A percentile compares a stretch with the other conserved stretches of the same genome.
Conservation (phyloP, 306 rosid genomes). For the Casuarina equisetifolia region DNA sequence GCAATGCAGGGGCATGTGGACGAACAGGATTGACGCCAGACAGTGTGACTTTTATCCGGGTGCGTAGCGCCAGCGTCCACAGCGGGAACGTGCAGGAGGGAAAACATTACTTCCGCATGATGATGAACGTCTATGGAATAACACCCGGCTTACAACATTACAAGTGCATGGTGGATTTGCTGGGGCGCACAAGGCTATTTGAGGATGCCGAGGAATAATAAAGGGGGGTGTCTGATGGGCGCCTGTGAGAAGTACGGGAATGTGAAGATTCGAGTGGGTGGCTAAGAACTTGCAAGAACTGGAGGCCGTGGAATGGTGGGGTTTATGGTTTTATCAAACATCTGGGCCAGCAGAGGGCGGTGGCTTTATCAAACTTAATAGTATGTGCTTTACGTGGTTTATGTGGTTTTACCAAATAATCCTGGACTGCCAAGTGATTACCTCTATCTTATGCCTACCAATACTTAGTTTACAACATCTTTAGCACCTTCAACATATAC, state of each 20-base stretch:
- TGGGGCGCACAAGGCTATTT: constrained; percentile 69
- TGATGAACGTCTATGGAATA: constrained; percentile 54
- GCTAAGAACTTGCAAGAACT: constrained; percentile 59
- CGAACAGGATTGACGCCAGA: constrained; percentile 60
- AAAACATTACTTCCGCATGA: constrained; percentile 58
- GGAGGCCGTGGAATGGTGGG: constrained; percentile 42
- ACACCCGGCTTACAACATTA: constrained; percentile 33
- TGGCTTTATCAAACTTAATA: constrained; percentile 7
- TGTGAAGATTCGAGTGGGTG: constrained; percentile 33
- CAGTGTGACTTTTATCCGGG: constrained; percentile 65
- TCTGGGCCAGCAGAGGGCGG: constrained; percentile 60
- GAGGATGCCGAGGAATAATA: constrained; percentile 60
- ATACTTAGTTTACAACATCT: too few relatives aligned
- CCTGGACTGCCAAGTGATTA: too few relatives aligned
- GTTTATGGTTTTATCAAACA: constrained; percentile 54
- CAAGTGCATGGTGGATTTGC: constrained; percentile 80
- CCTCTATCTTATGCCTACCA: too few relatives aligned
- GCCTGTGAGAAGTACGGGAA: constrained; percentile 77
- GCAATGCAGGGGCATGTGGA: constrained; percentile 69
- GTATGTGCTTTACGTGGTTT: too few relatives aligned
- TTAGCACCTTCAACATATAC: too few relatives aligned
- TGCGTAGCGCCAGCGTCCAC: constrained; percentile 73
- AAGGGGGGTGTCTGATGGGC: constrained; percentile 82
- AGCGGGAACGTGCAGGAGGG: constrained; percentile 69
- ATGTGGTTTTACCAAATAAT: too few relatives aligned